Conservation (phyloP, 2,329 filamentous ascomycete species). For the Fusarium transvaalense region DNA sequence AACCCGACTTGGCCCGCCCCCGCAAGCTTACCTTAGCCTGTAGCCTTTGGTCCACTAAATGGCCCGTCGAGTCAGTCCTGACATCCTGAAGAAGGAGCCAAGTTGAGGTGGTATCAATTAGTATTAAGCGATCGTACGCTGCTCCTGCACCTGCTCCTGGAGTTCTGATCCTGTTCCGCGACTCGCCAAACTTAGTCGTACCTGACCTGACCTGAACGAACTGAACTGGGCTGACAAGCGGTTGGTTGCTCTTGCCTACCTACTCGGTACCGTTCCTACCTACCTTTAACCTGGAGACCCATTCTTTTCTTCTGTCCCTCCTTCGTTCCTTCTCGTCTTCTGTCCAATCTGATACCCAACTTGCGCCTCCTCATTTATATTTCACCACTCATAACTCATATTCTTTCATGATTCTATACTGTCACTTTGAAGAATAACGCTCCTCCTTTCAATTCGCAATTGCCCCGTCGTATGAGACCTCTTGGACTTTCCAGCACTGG, state of each 20-base stretch:
- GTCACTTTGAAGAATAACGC: constrained; percentile 11
- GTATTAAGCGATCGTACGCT: constrained; percentile 47
- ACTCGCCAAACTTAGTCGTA: constrained; percentile 10
- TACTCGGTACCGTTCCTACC: background rate
- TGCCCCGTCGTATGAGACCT: background rate
- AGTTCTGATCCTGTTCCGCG: constrained; percentile 15
- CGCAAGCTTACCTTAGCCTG: constrained; percentile 43
- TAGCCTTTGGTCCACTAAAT: constrained; percentile 32
- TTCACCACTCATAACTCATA: background rate
- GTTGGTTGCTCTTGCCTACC: background rate
- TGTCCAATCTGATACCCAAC: constrained; percentile 10
- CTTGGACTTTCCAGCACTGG: background rate
- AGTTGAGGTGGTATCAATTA: constrained; percentile 30
- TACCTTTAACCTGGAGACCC: constrained; percentile 10
- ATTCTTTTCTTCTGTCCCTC: constrained; percentile 35
- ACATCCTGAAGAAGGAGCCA: constrained; percentile 3
- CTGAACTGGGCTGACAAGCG: constrained; percentile 1
- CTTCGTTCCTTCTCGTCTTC: constrained; percentile 22
- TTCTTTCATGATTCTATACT: constrained; percentile 18
- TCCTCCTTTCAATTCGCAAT: background rate
- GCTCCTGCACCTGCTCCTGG: constrained; percentile 6
- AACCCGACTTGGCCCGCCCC: constrained; percentile 46
- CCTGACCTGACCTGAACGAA: background rate
- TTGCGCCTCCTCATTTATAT: constrained; percentile 8
- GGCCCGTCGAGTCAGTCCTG: constrained; percentile 44